Conservation (phyloP, 768 basidiomycete species). For the Tulasnella sp. region DNA sequence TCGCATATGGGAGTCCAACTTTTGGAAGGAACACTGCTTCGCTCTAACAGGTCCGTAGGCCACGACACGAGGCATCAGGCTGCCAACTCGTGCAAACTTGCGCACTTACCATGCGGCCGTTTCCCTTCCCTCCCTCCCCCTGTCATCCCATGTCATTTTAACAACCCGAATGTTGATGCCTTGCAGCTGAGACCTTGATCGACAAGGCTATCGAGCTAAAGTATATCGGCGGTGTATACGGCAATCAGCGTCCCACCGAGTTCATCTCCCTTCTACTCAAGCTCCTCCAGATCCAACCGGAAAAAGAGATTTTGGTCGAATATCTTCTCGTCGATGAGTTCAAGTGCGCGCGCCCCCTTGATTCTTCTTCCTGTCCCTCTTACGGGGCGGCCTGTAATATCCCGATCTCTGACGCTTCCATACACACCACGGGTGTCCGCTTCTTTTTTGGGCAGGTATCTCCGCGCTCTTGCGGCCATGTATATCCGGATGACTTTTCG, state of each 20-base stretch:
- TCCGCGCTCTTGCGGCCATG: slow-evolving; percentile 87
- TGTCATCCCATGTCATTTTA: background rate
- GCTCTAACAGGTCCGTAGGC: slow-evolving; percentile 73
- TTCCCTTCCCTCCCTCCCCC: background rate
- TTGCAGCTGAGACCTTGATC: slow-evolving; percentile 81
- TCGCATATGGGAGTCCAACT: slow-evolving; percentile 89
- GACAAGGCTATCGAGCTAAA: slow-evolving; percentile 84
- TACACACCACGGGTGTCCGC: background rate
- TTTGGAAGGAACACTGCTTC: slow-evolving; percentile 99
- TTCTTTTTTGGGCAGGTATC: slow-evolving; percentile 56
- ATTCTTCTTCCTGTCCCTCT: background rate
- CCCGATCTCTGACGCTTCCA: slow-evolving; percentile 20
- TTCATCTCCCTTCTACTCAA: slow-evolving; percentile 91
- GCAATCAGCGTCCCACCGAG: slow-evolving; percentile 90
- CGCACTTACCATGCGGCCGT: slow-evolving; percentile 22
- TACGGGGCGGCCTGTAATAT: background rate
- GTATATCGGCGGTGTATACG: slow-evolving; percentile 88
- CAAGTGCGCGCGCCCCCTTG: slow-evolving; percentile 76
- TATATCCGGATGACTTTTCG: slow-evolving; percentile 95
- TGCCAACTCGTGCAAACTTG: slow-evolving; percentile 17
- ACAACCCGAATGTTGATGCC: background rate
- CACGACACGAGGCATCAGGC: background rate
- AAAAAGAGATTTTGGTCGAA: slow-evolving; percentile 94
- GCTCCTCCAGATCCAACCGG: slow-evolving; percentile 92
- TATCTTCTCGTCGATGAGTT: slow-evolving; percentile 96